Evolutionary conservation across 2,329 filamentous ascomycete species (phyloP).

Genomic region (Hypoxylon sp.): DNA sequence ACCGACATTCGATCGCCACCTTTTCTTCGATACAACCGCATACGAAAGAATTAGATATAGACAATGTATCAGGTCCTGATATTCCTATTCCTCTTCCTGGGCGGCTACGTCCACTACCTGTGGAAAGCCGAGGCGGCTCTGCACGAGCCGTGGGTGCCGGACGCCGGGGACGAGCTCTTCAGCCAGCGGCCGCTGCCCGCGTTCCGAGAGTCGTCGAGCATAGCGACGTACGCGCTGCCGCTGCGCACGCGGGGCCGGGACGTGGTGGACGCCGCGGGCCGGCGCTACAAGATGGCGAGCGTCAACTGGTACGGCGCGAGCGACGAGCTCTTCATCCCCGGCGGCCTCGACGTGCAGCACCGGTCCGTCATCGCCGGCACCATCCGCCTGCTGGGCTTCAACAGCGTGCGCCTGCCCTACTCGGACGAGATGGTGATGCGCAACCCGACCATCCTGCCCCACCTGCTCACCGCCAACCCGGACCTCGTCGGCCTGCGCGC

Average conservation of each 20-base stretch:
- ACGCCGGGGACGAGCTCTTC: conserved; percentile 56
- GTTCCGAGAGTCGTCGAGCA: conserved; percentile 53
- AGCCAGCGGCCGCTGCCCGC: conserved; percentile 56
- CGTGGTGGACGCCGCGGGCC: conserved; percentile 64
- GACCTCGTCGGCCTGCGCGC: conserved; percentile 65
- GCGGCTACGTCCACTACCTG: conserved; percentile 52
- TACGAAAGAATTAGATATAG: not conserved
- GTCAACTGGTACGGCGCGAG: conserved; percentile 77
- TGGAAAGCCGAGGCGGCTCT: conserved; percentile 56
- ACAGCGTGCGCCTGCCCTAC: conserved; percentile 74
- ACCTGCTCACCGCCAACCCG: conserved; percentile 64
- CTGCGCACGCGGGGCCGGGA: conserved; percentile 66
- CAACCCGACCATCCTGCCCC: conserved; percentile 63
- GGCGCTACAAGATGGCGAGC: conserved; percentile 66
- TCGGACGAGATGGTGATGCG: conserved; percentile 71
- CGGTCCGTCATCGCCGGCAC: conserved; percentile 66
- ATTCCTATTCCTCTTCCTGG: conserved; percentile 48
- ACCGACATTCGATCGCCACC: not conserved
- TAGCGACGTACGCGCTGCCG: conserved; percentile 62
- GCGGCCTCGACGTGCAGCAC: conserved; percentile 69
- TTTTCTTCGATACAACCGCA: not conserved
- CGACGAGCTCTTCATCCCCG: conserved; percentile 70
- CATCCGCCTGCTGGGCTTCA: conserved; percentile 71
- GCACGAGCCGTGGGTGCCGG: conserved; percentile 58
- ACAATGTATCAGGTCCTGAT: conserved; percentile 49